Evolutionary conservation across 2,329 filamentous ascomycete species (phyloP).

Genomic region (Trichophyton equinum): DNA sequence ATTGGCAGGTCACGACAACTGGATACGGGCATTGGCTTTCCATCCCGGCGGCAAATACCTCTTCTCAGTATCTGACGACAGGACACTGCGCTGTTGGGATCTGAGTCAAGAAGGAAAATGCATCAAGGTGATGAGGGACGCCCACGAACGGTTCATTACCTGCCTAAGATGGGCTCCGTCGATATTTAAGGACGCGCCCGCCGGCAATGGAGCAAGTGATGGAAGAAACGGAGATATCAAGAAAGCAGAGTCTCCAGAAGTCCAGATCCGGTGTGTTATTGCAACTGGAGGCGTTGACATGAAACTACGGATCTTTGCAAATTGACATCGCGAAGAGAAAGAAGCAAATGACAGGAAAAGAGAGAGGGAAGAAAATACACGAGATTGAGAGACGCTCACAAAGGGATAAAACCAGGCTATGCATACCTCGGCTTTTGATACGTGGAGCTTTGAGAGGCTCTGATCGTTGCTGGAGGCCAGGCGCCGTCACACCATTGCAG

Average conservation of each 20-base stretch:
- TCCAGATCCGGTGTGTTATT: constrained; percentile 63
- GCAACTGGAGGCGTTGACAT: constrained; percentile 77
- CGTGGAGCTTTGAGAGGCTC: background rate
- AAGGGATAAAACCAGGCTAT: background rate
- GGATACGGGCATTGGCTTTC: constrained; percentile 76
- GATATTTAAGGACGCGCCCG: constrained; percentile 40
- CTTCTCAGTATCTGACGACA: constrained; percentile 76
- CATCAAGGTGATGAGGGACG: constrained; percentile 66
- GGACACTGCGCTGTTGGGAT: constrained; percentile 89
- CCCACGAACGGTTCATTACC: constrained; percentile 73
- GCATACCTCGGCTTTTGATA: background rate
- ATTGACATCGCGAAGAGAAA: background rate
- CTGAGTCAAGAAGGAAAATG: constrained; percentile 79
- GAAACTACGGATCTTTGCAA: constrained; percentile 65
- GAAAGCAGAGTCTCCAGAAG: constrained; percentile 19
- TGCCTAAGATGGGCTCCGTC: constrained; percentile 80
- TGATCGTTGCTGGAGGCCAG: background rate
- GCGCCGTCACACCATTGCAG: background rate
- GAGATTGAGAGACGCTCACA: background rate
- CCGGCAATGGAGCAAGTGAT: constrained; percentile 14
- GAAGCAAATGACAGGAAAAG: background rate
- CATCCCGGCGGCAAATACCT: constrained; percentile 88
- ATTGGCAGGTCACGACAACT: constrained; percentile 81
- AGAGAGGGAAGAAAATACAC: background rate
- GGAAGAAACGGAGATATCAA: constrained; percentile 9